Evolutionary conservation across 2,329 filamentous ascomycete genomes (phyloP).

Genomic region (Ophiostoma perfectum): DNA sequence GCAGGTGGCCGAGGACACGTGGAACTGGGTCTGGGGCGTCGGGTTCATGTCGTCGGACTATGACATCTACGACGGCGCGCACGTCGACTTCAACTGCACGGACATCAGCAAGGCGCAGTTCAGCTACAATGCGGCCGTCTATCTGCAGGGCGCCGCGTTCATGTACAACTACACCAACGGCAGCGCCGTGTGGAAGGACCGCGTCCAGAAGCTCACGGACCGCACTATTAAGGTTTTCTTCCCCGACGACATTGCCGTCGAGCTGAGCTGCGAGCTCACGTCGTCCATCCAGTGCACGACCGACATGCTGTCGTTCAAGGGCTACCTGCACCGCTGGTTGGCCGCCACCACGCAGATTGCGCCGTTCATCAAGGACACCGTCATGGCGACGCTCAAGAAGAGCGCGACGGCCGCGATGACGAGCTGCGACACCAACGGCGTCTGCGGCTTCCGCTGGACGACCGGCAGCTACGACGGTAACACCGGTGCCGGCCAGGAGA

Average conservation of each 20-base stretch:
- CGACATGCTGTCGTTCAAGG: slow-evolving; percentile 70
- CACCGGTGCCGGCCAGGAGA: slow-evolving; percentile 48
- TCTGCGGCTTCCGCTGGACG: slow-evolving; percentile 62
- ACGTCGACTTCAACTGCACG: slow-evolving; percentile 53
- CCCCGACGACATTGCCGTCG: slow-evolving; percentile 55
- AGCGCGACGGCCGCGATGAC: slow-evolving; percentile 55
- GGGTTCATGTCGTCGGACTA: slow-evolving; percentile 54
- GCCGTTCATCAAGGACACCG: slow-evolving; percentile 49
- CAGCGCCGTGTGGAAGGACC: slow-evolving; percentile 47
- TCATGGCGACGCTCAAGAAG: slow-evolving; percentile 52
- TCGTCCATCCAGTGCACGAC: slow-evolving; percentile 52
- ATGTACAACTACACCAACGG: slow-evolving; percentile 43
- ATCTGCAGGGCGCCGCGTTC: slow-evolving; percentile 27
- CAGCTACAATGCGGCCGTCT: slow-evolving; percentile 26
- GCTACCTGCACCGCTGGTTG: slow-evolving; percentile 64
- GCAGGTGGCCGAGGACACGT: slow-evolving; percentile 70
- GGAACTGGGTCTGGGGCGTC: slow-evolving; percentile 59
- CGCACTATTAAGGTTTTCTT: slow-evolving; percentile 49
- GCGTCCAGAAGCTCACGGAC: slow-evolving; percentile 51
- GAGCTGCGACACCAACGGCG: slow-evolving; percentile 52
- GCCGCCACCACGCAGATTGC: slow-evolving; percentile 56
- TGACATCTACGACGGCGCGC: slow-evolving; percentile 58
- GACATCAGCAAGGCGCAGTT: slow-evolving; percentile 36
- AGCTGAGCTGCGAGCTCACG: slow-evolving; percentile 58
- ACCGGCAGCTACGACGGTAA: slow-evolving; percentile 39